Conservation (phyloP, 2,329 filamentous ascomycete genomes). For the Aspergillus glaucus region DNA sequence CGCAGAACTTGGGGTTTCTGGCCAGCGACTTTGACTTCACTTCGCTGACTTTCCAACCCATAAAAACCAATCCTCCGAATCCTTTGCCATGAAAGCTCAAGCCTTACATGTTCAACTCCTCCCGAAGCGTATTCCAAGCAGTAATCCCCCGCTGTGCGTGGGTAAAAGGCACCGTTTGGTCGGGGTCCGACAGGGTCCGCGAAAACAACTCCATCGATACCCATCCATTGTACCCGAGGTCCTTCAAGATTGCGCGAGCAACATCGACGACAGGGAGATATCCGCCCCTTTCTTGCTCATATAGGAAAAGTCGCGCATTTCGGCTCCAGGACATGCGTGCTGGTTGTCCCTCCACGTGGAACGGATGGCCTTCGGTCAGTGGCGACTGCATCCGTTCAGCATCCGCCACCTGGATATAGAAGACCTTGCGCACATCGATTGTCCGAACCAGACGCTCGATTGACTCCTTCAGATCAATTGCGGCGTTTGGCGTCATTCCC, state of each 20-base stretch:
- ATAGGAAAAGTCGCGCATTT: constrained; percentile 64
- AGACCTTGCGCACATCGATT: constrained; percentile 59
- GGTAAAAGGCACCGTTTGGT: constrained; percentile 48
- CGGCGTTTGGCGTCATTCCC: constrained; percentile 49
- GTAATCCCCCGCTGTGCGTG: constrained; percentile 46
- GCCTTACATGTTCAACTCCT: constrained; percentile 1
- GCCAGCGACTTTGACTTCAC: constrained; percentile 8
- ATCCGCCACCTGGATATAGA: constrained; percentile 70
- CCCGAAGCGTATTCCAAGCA: constrained; percentile 44
- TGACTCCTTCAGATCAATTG: constrained; percentile 48
- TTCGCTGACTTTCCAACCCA: no score
- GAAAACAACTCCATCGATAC: constrained; percentile 66
- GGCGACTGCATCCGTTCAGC: constrained; percentile 56
- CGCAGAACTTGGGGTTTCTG: constrained; percentile 17
- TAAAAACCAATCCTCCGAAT: no score
- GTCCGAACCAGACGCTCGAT: constrained; percentile 48
- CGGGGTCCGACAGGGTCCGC: constrained; percentile 48
- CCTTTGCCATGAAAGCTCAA: no score
- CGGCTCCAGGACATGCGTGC: constrained; percentile 69
- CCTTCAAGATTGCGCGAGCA: constrained; percentile 54
- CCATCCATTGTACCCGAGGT: constrained; percentile 60
- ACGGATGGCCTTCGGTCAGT: constrained; percentile 50
- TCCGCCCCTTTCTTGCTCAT: constrained; percentile 52
- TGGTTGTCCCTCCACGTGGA: constrained; percentile 52
- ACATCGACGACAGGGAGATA: constrained; percentile 62